Evolutionary conservation across 202 grass and related monocot species (phyloP), one percentile per base, ranked within the genome.

Genomic region (Elaeis oleifera): DNA sequence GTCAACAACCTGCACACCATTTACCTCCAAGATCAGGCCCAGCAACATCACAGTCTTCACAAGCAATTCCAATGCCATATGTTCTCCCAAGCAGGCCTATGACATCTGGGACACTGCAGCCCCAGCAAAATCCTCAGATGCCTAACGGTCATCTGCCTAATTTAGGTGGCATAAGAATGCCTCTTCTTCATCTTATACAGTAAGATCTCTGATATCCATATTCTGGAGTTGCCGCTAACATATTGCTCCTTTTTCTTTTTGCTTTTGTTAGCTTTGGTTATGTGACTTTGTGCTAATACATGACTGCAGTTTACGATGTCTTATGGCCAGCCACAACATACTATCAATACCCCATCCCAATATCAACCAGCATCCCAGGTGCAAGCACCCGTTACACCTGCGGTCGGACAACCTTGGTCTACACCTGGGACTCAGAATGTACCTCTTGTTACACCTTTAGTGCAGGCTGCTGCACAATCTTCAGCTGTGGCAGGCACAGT

Each of bases 131-230:
- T 80, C 27, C 62, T 68, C 58, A 61, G 4, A 62, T 80, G 64
- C 63, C 79, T 26, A 80, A 74, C 59, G 78, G 69, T 32, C 29
- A 32, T 24, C 76, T 68, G 27, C 65, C 65, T 39, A 68, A 78
- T 80, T 49, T 90, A 72, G 75, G 76, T 53, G 71, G 55, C 24
- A 56, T 81, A 84, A 81, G 75, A 17, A 84, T 84, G 65, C 83
- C 78, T 0, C 80, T 72, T 72, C 94, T 62, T 79, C 72, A 14
- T 89, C 87, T 19, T 99, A 86, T 71, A 91, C 80, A 1, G 94
- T 89, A 80, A 77, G 64, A 68, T 59, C 51, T 69, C 19, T 59
- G 44, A 65, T 60, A 32, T 32, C 29, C 29, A 32, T 44, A 53
- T 67, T 26, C 24, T 67, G 11, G 26, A 36, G 22, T 75, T 24